These are phyloP conservation scores for Hypoxylon trugodes DNA, from an alignment of 495 filamentous ascomycete species.

Conservation along the genomic window DNA sequence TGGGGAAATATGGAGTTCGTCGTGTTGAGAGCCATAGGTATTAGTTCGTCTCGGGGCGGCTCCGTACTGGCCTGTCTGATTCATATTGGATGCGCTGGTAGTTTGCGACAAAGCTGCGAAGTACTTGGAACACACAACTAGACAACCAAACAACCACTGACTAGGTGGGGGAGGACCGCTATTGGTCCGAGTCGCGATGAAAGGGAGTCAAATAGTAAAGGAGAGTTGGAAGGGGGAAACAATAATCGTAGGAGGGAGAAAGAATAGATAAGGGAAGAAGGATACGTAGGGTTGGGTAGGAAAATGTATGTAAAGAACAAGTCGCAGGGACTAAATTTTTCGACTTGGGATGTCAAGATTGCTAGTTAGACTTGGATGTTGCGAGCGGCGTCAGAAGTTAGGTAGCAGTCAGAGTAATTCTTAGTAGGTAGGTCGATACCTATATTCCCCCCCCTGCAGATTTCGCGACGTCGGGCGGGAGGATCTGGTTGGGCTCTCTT, in stretches of 20 bases:
- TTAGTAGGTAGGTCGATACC: too few relatives aligned
- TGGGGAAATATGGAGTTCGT: constrained; percentile 82
- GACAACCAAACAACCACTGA: too few relatives aligned
- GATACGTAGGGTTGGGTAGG: too few relatives aligned
- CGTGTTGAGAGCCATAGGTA: constrained; percentile 58
- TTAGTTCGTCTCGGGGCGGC: constrained; percentile 53
- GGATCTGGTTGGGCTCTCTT: constrained; percentile 37
- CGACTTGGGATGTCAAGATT: constrained; percentile 11
- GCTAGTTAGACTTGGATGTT: constrained; percentile 21
- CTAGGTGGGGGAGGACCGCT: constrained; percentile 55
- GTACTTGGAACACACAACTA: too few relatives aligned
- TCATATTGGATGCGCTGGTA: constrained; percentile 58
- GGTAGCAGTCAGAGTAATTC: constrained; percentile 12
- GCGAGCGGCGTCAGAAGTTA: constrained; percentile 16
- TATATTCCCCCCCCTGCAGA: constrained; percentile 21
- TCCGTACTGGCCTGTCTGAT: constrained; percentile 53
- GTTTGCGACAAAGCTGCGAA: constrained; percentile 60
- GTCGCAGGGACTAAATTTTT: constrained; percentile 5
- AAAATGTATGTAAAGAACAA: too few relatives aligned
- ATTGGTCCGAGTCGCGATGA: constrained; percentile 20
- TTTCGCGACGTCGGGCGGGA: constrained; percentile 37
- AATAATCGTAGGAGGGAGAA: background rate
- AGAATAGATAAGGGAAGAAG: background rate
- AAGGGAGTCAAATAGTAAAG: constrained; percentile 5
- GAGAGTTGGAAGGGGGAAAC: background rate